Base-by-base conservation (phyloP, 805 yeast species). In the Kregervanrija fluxuum region DNA sequence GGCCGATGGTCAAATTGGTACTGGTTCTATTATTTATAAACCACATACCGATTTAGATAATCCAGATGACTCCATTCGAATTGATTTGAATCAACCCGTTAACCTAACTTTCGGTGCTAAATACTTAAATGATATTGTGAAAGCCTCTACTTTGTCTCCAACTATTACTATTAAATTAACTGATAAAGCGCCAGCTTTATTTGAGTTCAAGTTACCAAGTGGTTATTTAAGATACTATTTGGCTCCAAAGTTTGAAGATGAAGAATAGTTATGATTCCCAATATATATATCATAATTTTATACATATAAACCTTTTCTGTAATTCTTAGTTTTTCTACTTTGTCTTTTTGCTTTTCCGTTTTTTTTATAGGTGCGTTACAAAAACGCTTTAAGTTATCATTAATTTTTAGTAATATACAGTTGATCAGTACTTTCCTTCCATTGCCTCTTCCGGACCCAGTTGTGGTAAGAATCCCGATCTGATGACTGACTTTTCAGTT, bases 201-300 rank as follows among this genome's bases (percentile, higher is more conserved):
- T 93, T 61, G 97, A 91, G 70, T 93, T 83, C 70, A 84, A 83
- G 67, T 73, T 93, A 61, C 82, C 88, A 50, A 85, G 91, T 65
- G 99, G 99, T 44, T 86, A 87, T 68, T 73, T 93, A 65, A 83
- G 96, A 65, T 93, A 85, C 78, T 93, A 86, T 77, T 77, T 93
- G 65, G 99, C 99, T 56, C 99, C 99, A 48, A 91, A 93, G 75
- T 88, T 93, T 64, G 96, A 85, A 53, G 98, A 90, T 52, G 95
- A 86, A 52, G 93, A 85, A 53, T 79, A 69, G 60, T 30, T 41
- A 32, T 9, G 17, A 14, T 35, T 11, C 14, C 37, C 28, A 22
- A 22, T 22, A 22, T 22, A 22, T 17, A 11, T 32, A 11, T 12
- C n/a, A 17, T 8, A n/a, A 11, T 30, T 34, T 12, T 30, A 30